These are phyloP conservation scores for Magnaporthales sp. DNA, from an alignment of 2,329 filamentous ascomycete genomes.

Conservation along the genomic window DNA sequence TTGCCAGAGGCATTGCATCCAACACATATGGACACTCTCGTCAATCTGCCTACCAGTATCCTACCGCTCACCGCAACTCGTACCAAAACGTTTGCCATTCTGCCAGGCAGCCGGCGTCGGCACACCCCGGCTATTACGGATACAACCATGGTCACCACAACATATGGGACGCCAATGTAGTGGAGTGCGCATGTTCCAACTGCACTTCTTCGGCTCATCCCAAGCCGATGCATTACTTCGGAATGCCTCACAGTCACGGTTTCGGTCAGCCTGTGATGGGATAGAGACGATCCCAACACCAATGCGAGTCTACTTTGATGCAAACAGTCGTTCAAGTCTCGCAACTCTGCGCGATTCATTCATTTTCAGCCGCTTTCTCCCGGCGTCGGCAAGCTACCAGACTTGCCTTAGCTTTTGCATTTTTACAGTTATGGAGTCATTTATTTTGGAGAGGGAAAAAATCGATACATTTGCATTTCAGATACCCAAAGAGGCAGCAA, in stretches of 20 bases:
- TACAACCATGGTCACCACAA: constrained; percentile 27
- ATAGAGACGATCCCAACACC: constrained; percentile 14
- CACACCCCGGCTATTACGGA: constrained; percentile 31
- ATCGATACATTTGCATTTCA: constrained; percentile 6
- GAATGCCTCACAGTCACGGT: constrained; percentile 23
- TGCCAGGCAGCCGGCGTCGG: constrained; percentile 27
- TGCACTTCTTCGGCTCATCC: constrained; percentile 32
- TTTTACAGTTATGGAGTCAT: constrained; percentile 1
- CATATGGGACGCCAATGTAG: constrained; percentile 41
- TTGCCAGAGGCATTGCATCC: constrained; percentile 28
- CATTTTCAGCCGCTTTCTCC: background rate
- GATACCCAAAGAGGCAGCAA: background rate
- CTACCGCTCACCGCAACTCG: constrained; percentile 28
- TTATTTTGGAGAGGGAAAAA: constrained; percentile 2
- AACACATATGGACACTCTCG: constrained; percentile 17
- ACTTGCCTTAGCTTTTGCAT: background rate
- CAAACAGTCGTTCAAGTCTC: background rate
- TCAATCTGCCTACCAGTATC: constrained; percentile 27
- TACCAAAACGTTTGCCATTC: constrained; percentile 28
- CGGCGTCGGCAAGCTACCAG: background rate
- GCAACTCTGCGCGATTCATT: background rate
- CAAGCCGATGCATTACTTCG: constrained; percentile 40
- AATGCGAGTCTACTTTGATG: background rate
- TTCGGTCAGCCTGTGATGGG: constrained; percentile 50
- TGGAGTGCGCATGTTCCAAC: constrained; percentile 38